Evolutionary conservation across 192 early-diverging fungal genomes (phyloP), one percentile per base, ranked within the genome.

Genomic region (Podila minutissima): DNA sequence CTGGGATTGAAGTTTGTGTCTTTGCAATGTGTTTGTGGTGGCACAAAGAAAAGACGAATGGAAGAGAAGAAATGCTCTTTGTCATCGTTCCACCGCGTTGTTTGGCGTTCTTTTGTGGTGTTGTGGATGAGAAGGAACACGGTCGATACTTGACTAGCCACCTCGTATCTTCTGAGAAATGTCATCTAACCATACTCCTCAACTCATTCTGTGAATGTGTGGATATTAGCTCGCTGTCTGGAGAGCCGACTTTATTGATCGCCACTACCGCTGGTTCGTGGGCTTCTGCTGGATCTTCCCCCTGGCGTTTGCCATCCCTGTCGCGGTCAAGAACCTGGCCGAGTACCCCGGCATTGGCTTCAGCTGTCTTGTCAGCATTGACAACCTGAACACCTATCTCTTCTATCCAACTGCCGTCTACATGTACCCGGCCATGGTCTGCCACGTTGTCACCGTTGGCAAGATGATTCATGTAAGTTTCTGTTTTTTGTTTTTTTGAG

Each of bases 311-410:
- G 77, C 77, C 2, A 81, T 81, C 58, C 77, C 77, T 24, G 77
- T 81, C 24, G 77, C 70, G 0, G 77, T 69, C 61, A 62, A 64
- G 53, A 73, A 73, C 35, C 31, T 81, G 71, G 71, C 77, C 1
- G 64, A 81, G 35, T 81, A 81, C 41, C 77, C 77, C 8, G 77
- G 77, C 6, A 66, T 81, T 57, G 77, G 77, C 19, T 81, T 81
- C 58, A 73, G 71, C 33, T 81, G 77, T 57, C 65, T 81, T 3
- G 77, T 81, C 58, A 73, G 67, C 62, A 64, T 51, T 5, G 28
- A 37, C 9, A 64, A 73, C 63, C 48, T 81, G 31, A 73, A 73
- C 48, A 81, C 71, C 20, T 81, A 81, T 37, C 67, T 81, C 29
- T 81, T 81, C 53, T 81, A 79, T 22, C 77, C 77, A 5, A 69